Conservation (phyloP, 2,329 filamentous ascomycete species). For the Didymella exigua region DNA sequence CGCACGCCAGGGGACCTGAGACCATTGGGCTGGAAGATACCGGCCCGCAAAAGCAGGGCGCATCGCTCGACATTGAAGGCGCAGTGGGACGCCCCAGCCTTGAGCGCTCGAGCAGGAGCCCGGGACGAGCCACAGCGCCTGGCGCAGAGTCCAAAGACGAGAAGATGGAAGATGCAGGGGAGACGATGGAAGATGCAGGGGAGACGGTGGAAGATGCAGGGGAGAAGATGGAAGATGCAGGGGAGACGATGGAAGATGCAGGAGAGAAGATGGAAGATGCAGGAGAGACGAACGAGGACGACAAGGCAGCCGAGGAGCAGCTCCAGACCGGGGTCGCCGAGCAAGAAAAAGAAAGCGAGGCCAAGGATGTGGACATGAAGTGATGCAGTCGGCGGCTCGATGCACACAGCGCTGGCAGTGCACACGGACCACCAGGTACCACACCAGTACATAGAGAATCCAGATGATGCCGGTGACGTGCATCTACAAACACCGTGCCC, state of each 20-base stretch:
- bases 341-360: slow-evolving; percentile 17
- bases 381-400: slow-evolving; percentile 18
- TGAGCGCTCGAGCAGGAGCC: slow-evolving; percentile 36
- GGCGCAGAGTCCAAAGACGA: slow-evolving; percentile 24
- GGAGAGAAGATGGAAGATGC: slow-evolving; percentile 31
- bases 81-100: slow-evolving; percentile 45
- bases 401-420: not conserved
- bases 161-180: slow-evolving; percentile 27
- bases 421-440: not conserved
- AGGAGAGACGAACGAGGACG: slow-evolving; percentile 23
- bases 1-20: slow-evolving; percentile 83
- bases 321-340: slow-evolving; percentile 20
- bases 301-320: slow-evolving; percentile 18
- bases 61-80: slow-evolving; percentile 46
- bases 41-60: slow-evolving; percentile 72
- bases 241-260: slow-evolving; percentile 7
- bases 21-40: slow-evolving; percentile 86
- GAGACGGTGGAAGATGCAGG: slow-evolving; percentile 30
- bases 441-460: not conserved
- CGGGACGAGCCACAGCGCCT: slow-evolving; percentile 15
- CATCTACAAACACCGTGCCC: not conserved
- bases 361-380: slow-evolving; percentile 33
- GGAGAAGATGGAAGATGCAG: slow-evolving; percentile 30
- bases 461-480: not conserved
- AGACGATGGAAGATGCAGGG: slow-evolving; percentile 23